A percentile compares a stretch with the other conserved stretches of the same genome.
These are phyloP conservation scores for Capronia coronata DNA, from an alignment of 2,329 filamentous ascomycete genomes.

Conservation along the genomic window DNA sequence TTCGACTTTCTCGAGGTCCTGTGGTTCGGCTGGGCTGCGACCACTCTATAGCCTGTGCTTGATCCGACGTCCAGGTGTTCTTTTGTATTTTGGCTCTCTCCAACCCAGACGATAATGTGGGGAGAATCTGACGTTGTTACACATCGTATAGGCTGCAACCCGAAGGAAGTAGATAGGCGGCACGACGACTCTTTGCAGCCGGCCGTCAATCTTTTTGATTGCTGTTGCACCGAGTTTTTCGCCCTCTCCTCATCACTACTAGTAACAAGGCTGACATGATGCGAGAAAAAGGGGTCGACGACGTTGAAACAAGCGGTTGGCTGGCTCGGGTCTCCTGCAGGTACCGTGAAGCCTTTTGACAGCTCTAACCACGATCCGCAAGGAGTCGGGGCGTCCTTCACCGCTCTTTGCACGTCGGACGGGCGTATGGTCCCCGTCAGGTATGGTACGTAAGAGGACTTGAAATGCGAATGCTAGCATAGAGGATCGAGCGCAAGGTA, in stretches of 20 bases:
- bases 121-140: slow-evolving; percentile 1
- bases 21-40: slow-evolving; percentile 11
- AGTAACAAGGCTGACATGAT: slow-evolving; percentile 16
- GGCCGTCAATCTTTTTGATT: no score
- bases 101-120: background rate
- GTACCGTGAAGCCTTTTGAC: slow-evolving; percentile 9
- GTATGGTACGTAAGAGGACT: background rate
- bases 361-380: background rate
- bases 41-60: slow-evolving; percentile 19
- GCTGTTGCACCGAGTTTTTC: no score
- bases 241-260: no score
- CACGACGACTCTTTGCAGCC: background rate
- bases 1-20: background rate
- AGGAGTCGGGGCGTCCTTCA: slow-evolving; percentile 6
- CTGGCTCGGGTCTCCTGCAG: slow-evolving; percentile 13
- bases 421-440: slow-evolving; percentile 2
- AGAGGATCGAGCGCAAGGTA: no score
- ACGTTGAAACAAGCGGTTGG: slow-evolving; percentile 21
- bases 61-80: slow-evolving; percentile 14
- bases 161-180: slow-evolving; percentile 3
- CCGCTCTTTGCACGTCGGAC: slow-evolving; percentile 1
- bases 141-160: slow-evolving; percentile 5
- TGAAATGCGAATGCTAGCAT: no score
- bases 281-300: slow-evolving; percentile 9
- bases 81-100: background rate